phyloP scores from a whole-genome alignment of 352 stramenopile genomes.

The Pythium pyrilobum region DNA sequence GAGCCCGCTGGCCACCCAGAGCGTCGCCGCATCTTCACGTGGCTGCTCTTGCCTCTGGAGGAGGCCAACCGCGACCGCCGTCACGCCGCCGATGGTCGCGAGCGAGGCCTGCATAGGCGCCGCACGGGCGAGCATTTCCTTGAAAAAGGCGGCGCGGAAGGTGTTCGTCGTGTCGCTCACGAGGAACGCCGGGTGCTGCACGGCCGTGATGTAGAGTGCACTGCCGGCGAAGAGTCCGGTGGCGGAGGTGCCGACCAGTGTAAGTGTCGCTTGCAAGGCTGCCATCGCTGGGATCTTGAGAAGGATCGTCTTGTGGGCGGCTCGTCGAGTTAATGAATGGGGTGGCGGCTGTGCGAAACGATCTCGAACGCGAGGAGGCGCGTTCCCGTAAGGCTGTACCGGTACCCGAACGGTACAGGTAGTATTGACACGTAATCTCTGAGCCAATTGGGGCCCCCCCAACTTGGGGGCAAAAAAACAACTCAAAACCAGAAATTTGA shows the following conservation, averaged over 20 bases:
- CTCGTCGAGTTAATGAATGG: no score
- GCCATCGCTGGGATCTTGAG: no score
- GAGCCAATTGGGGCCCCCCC: no score
- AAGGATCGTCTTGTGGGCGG: no score
- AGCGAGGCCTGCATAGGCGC: slow-evolving; percentile 16
- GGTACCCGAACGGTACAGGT: no score
- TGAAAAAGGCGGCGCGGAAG: slow-evolving; percentile 24
- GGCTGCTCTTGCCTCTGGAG: not conserved
- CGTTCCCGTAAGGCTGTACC: no score
- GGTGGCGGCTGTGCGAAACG: no score
- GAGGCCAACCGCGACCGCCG: slow-evolving; percentile 14
- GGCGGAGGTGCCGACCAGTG: slow-evolving; percentile 14
- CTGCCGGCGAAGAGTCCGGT: slow-evolving; percentile 26
- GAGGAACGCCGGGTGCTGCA: slow-evolving; percentile 29
- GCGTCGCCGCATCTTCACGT: not conserved
- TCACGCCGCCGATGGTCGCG: slow-evolving; percentile 18
- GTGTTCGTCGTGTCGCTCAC: not conserved
- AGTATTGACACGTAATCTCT: no score
- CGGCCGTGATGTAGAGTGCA: slow-evolving; percentile 25
- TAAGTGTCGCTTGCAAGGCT: no score
- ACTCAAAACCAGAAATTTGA: no score
- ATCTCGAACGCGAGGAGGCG: no score
- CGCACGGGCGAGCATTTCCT: slow-evolving; percentile 21
- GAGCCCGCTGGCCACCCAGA: slow-evolving; percentile 8
- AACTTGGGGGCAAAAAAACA: no score